phyloP scores from a whole-genome alignment of 2,329 filamentous ascomycete species.

The Paecilomyces dactylethromorphus region DNA sequence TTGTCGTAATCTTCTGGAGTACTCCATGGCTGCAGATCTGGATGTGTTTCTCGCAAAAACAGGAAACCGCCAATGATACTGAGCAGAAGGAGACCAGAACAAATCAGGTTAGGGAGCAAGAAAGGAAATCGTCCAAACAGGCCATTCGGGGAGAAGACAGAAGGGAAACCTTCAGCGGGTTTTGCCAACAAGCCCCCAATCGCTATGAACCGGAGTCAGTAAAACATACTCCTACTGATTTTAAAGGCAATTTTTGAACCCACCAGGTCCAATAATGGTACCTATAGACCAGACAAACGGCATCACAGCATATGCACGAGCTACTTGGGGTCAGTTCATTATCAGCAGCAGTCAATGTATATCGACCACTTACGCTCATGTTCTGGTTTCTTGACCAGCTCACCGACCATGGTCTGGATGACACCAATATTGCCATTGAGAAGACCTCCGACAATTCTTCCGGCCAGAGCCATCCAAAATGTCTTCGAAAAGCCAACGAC shows the following conservation, averaged over 20 bases:
- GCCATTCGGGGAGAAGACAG: conserved; percentile 58
- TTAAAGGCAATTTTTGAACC: conserved; percentile 3
- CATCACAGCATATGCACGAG: conserved; percentile 84
- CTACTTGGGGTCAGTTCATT: conserved; percentile 33
- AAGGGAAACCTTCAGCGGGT: conserved; percentile 67
- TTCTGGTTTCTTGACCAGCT: conserved; percentile 74
- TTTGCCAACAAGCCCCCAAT: conserved; percentile 83
- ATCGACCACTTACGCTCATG: conserved; percentile 64
- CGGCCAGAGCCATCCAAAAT: conserved; percentile 74
- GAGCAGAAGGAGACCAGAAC: conserved; percentile 65
- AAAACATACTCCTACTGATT: background rate
- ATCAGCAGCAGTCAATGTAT: background rate
- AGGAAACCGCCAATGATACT: conserved; percentile 78
- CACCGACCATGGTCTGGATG: conserved; percentile 88
- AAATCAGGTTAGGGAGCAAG: conserved; percentile 81
- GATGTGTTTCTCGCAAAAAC: conserved; percentile 81
- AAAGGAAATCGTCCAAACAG: conserved; percentile 78
- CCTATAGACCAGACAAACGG: conserved; percentile 91
- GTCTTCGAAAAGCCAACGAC: conserved; percentile 76
- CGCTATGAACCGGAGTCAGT: conserved; percentile 34
- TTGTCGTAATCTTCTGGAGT: conserved; percentile 32
- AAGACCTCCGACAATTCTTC: conserved; percentile 69
- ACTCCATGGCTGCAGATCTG: conserved; percentile 61
- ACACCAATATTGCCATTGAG: conserved; percentile 90
- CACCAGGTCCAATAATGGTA: conserved; percentile 71